Conservation (phyloP, 352 stramenopile genomes). For the Pythium dissimile region DNA sequence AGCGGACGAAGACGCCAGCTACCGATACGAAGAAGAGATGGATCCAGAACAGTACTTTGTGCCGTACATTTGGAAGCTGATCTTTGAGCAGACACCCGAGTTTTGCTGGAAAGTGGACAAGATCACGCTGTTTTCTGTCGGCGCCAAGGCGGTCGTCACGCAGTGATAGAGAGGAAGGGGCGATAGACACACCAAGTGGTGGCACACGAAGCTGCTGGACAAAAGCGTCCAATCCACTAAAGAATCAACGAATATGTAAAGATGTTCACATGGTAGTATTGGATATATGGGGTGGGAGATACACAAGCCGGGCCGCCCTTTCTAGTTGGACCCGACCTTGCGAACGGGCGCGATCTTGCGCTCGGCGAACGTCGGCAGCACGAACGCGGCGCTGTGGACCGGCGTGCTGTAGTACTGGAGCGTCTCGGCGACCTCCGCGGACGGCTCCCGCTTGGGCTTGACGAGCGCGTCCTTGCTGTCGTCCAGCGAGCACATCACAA, state of each 20-base stretch:
- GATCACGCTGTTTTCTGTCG: constrained; percentile 68
- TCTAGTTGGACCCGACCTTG: constrained; percentile 50
- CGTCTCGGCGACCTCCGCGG: constrained; percentile 50
- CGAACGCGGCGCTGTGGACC: constrained; percentile 95
- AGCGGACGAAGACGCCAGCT: constrained; percentile 54
- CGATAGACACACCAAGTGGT: background rate
- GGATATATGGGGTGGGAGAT: no score
- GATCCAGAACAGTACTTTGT: constrained; percentile 78
- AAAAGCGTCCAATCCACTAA: no score
- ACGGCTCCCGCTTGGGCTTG: constrained; percentile 67
- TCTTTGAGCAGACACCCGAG: constrained; percentile 70
- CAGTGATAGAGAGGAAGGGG: constrained; percentile 21
- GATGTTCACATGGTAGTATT: no score
- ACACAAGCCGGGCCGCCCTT: no score
- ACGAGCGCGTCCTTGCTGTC: constrained; percentile 47
- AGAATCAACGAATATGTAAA: no score
- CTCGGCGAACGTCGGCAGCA: constrained; percentile 94
- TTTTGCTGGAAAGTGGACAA: constrained; percentile 80
- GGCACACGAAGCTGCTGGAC: background rate
- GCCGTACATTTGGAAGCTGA: constrained; percentile 72
- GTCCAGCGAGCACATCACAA: constrained; percentile 91
- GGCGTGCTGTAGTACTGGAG: constrained; percentile 95
- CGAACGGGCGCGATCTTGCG: constrained; percentile 74
- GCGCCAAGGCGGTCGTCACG: constrained; percentile 16
- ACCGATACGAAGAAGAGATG: constrained; percentile 72